phyloP scores from a whole-genome alignment of 2,329 filamentous ascomycete species.

The Phialophora chinensis region DNA sequence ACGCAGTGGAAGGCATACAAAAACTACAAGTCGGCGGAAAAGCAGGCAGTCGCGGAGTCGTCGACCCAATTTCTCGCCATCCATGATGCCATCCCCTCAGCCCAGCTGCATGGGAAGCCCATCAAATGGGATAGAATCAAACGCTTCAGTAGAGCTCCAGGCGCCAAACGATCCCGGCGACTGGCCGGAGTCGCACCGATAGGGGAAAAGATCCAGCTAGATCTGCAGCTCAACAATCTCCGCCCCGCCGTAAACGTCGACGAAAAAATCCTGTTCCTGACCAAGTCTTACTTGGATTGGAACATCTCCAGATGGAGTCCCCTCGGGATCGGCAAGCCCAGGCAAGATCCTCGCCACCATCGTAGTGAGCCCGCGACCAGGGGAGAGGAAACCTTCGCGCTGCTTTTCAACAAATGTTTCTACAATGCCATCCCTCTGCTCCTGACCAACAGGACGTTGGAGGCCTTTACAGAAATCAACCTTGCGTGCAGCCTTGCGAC shows the following conservation, averaged over 20 bases:
- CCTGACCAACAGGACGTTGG: slow-evolving; percentile 11
- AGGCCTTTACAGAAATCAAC: slow-evolving; percentile 20
- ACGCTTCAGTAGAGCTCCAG: slow-evolving; percentile 15
- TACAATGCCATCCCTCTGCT: slow-evolving; percentile 22
- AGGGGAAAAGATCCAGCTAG: slow-evolving; percentile 18
- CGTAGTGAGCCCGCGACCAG: too few species aligned
- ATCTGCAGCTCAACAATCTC: slow-evolving; percentile 9
- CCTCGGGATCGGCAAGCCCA: slow-evolving; percentile 9
- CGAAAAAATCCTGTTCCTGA: slow-evolving; percentile 19
- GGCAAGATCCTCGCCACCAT: background rate
- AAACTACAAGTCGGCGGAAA: slow-evolving; percentile 20
- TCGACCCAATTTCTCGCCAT: background rate
- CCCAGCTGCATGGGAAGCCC: slow-evolving; percentile 15
- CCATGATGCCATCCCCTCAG: background rate
- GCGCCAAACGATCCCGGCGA: slow-evolving; percentile 4
- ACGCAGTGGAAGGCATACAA: slow-evolving; percentile 19
- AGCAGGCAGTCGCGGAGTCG: slow-evolving; percentile 10
- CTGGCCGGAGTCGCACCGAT: slow-evolving; percentile 7
- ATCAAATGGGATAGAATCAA: slow-evolving; percentile 23
- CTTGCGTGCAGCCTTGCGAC: slow-evolving; percentile 18
- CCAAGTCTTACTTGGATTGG: slow-evolving; percentile 23
- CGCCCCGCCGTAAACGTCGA: slow-evolving; percentile 6
- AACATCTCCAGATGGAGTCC: slow-evolving; percentile 19
- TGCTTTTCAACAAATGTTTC: slow-evolving; percentile 22
- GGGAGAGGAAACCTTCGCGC: background rate